Conservation (phyloP, 1,139 yeast species). For the Neolecta irregularis region DNA sequence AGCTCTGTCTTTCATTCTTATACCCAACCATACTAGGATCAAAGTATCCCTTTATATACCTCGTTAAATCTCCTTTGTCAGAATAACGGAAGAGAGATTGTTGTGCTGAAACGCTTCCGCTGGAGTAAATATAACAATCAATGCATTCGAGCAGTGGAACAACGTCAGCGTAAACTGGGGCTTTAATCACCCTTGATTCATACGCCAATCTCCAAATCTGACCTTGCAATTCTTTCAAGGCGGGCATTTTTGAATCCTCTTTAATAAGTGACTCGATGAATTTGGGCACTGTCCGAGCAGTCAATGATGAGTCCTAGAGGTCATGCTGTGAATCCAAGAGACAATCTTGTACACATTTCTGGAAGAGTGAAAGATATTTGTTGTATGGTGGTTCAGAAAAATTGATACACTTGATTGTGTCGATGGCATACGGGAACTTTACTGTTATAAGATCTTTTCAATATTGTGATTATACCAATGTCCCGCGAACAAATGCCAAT, state of each 20-base stretch:
- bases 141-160: slow-evolving; percentile 34
- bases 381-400: too few species aligned
- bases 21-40: slow-evolving; percentile 77
- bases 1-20: slow-evolving; percentile 45
- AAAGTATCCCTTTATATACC: slow-evolving; percentile 47
- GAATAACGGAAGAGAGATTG: slow-evolving; percentile 59
- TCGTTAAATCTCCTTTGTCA: slow-evolving; percentile 31
- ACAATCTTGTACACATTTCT: too few species aligned
- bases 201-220: slow-evolving; percentile 71
- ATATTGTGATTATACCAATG: slow-evolving; percentile 24
- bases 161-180: slow-evolving; percentile 69
- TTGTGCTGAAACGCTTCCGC: slow-evolving; percentile 86
- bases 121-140: slow-evolving; percentile 60
- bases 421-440: slow-evolving; percentile 29
- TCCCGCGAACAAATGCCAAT: slow-evolving; percentile 53
- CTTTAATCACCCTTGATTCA: slow-evolving; percentile 51
- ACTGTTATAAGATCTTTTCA: slow-evolving; percentile 1
- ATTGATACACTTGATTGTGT: too few species aligned
- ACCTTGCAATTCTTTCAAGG: slow-evolving; percentile 69
- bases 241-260: slow-evolving; percentile 62
- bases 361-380: too few species aligned
- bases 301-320: too few species aligned
- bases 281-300: slow-evolving; percentile 25
- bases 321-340: too few species aligned
- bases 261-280: slow-evolving; percentile 45